Evolutionary conservation across 2,329 filamentous ascomycete genomes (phyloP).

Genomic region (Sporothrix humicola): DNA sequence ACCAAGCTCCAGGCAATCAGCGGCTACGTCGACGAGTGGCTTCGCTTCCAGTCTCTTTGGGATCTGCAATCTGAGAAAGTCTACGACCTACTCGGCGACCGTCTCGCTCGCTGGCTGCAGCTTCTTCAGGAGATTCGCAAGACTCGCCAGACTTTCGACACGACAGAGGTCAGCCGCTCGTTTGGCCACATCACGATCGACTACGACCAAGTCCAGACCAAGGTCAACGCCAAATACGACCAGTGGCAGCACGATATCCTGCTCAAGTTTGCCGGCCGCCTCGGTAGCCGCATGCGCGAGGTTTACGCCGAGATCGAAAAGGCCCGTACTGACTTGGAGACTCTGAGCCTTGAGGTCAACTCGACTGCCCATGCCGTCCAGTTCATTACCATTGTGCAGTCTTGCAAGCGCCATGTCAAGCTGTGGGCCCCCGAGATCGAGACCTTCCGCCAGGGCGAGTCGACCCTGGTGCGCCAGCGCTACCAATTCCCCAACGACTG

Average conservation of each 20-base stretch:
- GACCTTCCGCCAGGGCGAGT: conserved; percentile 93
- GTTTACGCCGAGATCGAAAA: conserved; percentile 91
- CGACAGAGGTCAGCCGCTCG: conserved; percentile 86
- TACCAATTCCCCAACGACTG: conserved; percentile 94
- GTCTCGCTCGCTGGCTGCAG: conserved; percentile 91
- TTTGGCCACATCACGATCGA: conserved; percentile 96
- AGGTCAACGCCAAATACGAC: conserved; percentile 98
- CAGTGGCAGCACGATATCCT: conserved; percentile 99
- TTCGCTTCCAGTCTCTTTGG: conserved; percentile 98
- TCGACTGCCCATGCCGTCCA: conserved; percentile 97
- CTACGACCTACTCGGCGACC: conserved; percentile 87
- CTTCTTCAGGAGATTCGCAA: conserved; percentile 96
- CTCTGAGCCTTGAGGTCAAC: conserved; percentile 88
- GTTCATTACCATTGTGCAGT: conserved; percentile 97
- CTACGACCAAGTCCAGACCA: conserved; percentile 97
- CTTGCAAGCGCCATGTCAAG: conserved; percentile 91
- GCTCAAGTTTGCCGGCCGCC: conserved; percentile 86
- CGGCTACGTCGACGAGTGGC: conserved; percentile 93
- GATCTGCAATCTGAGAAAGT: conserved; percentile 96
- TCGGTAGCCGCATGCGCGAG: conserved; percentile 89
- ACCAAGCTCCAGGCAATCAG: conserved; percentile 80
- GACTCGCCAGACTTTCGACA: conserved; percentile 94
- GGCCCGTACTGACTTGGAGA: conserved; percentile 86
- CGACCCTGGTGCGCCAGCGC: conserved; percentile 85
- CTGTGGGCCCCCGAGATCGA: conserved; percentile 95